phyloP scores from a whole-genome alignment of 2,329 filamentous ascomycete genomes.

The Ceratocystis ficicola region DNA sequence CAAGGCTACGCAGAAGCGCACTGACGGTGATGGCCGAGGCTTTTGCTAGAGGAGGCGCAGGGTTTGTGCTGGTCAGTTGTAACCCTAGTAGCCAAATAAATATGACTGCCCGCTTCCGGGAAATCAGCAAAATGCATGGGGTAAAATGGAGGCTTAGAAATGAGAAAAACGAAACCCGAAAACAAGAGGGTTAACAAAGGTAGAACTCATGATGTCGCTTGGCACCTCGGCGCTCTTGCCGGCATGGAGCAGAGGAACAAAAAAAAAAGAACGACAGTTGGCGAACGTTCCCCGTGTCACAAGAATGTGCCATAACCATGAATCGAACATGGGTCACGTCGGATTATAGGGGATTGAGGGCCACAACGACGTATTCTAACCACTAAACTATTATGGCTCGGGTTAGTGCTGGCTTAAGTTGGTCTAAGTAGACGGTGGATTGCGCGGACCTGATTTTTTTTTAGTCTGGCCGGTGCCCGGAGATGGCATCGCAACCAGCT shows the following conservation, averaged over 20 bases:
- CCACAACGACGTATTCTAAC: slow-evolving; percentile 23
- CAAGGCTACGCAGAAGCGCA: no score
- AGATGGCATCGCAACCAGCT: no score
- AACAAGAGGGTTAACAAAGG: neutral
- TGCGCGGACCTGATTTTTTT: no score
- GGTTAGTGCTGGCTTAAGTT: neutral
- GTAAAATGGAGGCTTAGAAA: no score
- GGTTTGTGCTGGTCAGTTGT: no score
- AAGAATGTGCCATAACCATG: slow-evolving; percentile 22
- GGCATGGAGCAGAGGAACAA: neutral
- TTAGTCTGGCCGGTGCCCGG: no score
- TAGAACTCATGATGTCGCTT: no score
- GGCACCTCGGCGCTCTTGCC: neutral
- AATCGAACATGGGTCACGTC: slow-evolving; percentile 23
- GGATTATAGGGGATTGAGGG: slow-evolving; percentile 12
- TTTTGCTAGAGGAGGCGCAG: no score
- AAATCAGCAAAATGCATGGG: no score
- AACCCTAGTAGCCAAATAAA: no score
- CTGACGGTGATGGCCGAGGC: no score
- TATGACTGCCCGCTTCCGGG: no score
- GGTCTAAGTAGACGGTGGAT: neutral
- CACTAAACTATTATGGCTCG: slow-evolving; percentile 22
- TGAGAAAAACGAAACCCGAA: neutral
- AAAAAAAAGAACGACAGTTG: neutral
- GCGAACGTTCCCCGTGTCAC: neutral